Evolutionary conservation across 2,329 filamentous ascomycete species (phyloP), one percentile per base, ranked within the genome.

Genomic region (Hypomyces rosellus): DNA sequence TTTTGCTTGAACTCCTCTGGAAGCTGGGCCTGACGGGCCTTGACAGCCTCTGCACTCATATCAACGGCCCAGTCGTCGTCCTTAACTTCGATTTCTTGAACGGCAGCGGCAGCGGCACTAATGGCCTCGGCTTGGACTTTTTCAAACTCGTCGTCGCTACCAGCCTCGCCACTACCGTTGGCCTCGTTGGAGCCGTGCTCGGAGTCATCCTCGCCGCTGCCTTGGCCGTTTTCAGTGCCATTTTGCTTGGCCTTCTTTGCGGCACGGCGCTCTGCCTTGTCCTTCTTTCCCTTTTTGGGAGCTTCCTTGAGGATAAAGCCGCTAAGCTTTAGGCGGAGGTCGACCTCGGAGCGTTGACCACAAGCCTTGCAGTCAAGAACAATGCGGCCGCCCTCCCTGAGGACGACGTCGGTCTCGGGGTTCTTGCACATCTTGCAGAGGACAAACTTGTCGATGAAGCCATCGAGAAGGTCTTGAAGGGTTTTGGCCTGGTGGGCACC

Each of bases 391-490:
- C 87, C 89, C 63, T 96, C 91, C 74, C 96, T 96, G 79, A 97
- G 89, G 66, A 87, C 83, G 65, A 97, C 86, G 59, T 95, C 91
- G 59, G 93, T 99, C 79, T 99, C 93, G 34, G 93, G 93, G 72
- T 99, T 99, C 84, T 96, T 96, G 86, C 93, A 99, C 71, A 95
- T 92, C 78, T 95, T 95, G 88, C 93, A 99, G 57, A 99, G 90
- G 64, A 99, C 93, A 61, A 97, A 99, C 76, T 89, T 96, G 78
- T 85, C 81, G 75, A 99, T 99, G 81, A 99, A 99, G 63, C 91
- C 91, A 69, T 97, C 92, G 45, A 99, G 88, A 63, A 96, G 91
- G 69, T 97, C 93, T 77, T 99, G 93, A 45, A 99, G 86, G 79
- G 97, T 97, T 70, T 79, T 75, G 56, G 92, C 85, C 61, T 99